Conservation (phyloP, 2,329 filamentous ascomycete species). For the Curvularia hawaiiensis region DNA sequence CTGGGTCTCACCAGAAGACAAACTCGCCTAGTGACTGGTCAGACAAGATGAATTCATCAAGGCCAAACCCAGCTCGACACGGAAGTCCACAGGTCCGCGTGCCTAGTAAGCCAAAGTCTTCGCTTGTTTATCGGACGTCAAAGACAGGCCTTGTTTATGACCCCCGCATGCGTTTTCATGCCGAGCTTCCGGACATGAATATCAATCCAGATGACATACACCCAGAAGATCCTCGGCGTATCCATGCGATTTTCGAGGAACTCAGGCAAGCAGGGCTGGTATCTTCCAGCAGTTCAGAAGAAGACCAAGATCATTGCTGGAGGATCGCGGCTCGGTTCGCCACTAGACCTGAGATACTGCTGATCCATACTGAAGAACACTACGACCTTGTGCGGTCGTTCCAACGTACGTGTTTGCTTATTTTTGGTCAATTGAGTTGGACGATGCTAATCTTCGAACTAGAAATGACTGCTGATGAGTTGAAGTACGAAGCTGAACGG, state of each 20-base stretch:
- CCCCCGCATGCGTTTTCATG: conserved; percentile 92
- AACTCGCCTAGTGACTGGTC: conserved; percentile 22
- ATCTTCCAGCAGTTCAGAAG: conserved; percentile 60
- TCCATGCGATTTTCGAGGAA: conserved; percentile 90
- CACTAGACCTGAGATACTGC: conserved; percentile 76
- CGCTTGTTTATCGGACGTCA: conserved; percentile 38
- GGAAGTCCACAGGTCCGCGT: conserved; percentile 36
- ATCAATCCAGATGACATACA: conserved; percentile 72
- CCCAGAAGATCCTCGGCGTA: conserved; percentile 90
- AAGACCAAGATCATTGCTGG: conserved; percentile 58
- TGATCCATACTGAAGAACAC: conserved; percentile 79
- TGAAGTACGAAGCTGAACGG: conserved; percentile 68
- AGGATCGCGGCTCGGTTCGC: conserved; percentile 81
- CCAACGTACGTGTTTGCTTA: conserved; percentile 44
- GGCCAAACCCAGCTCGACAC: conserved; percentile 19
- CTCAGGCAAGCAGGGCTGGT: conserved; percentile 83
- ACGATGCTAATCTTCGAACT: conserved; percentile 14
- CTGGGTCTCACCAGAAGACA: conserved; percentile 11
- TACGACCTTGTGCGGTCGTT: conserved; percentile 75
- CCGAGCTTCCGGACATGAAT: conserved; percentile 63
- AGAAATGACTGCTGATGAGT: conserved; percentile 60
- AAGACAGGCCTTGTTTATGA: conserved; percentile 70
- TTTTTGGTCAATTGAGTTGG: conserved; percentile 12
- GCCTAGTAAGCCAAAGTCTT: conserved; percentile 43
- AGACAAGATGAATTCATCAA: conserved; percentile 33